Percentiles rank a stretch among this genome's conserved stretches.
Evolutionary conservation across 179 eudicot species (phyloP).

Genomic region (Camellia oleifera): DNA sequence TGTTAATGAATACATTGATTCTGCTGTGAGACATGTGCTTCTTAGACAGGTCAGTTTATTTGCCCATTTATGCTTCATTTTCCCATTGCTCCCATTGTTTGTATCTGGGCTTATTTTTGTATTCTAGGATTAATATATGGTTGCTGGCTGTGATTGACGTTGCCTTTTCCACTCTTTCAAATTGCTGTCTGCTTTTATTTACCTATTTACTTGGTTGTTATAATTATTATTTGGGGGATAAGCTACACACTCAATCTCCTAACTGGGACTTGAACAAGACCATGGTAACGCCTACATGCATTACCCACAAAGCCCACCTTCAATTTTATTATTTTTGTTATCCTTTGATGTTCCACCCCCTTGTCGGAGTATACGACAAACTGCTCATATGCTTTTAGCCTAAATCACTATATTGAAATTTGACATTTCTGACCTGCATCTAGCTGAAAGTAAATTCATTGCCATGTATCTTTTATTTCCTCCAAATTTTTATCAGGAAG

Average conservation of each 20-base stretch:
- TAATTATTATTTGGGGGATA: no score
- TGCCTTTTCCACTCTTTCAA: background rate
- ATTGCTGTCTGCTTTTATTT: background rate
- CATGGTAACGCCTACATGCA: no score
- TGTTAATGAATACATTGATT: constrained; percentile 48
- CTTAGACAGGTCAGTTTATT: constrained; percentile 40
- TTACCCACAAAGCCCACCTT: no score
- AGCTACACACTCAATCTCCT: no score
- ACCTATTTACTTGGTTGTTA: no score
- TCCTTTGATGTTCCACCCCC: no score
- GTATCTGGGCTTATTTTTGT: background rate
- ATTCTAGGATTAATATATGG: background rate
- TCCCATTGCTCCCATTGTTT: background rate
- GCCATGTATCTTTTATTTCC: background rate
- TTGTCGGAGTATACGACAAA: no score
- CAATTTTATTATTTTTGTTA: no score
- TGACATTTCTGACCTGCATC: no score
- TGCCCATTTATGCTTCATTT: background rate
- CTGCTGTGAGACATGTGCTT: constrained; percentile 42
- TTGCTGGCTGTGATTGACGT: background rate
- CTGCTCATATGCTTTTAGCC: no score
- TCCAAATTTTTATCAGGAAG: background rate
- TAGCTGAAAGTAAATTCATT: background rate
- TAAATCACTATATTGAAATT: no score
- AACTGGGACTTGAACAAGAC: no score